These are phyloP conservation scores for Botrytis paeoniae DNA, from an alignment of 2,329 filamentous ascomycete species.

Conservation along the genomic window DNA sequence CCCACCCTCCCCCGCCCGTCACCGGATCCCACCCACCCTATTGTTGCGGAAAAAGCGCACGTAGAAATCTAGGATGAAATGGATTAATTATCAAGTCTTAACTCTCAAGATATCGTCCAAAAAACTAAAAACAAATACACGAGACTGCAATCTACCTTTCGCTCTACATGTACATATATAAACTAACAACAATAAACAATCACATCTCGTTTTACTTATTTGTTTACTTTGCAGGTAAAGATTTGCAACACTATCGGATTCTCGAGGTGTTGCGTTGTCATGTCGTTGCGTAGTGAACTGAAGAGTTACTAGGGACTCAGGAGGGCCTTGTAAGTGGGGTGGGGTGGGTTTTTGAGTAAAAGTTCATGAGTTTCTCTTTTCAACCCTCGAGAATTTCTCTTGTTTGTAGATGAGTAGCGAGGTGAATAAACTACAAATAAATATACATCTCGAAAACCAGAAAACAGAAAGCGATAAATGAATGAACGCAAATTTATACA, in stretches of 20 bases:
- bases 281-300: neutral
- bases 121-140: too few relatives aligned
- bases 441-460: neutral
- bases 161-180: too few relatives aligned
- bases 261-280: neutral
- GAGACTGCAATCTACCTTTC: too few relatives aligned
- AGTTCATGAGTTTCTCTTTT: too few relatives aligned
- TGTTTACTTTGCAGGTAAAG: neutral
- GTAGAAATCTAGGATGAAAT: slow-evolving; percentile 7
- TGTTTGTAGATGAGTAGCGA: neutral
- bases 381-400: neutral
- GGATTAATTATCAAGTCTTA: too few relatives aligned
- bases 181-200: too few relatives aligned
- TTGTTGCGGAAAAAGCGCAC: slow-evolving; percentile 17
- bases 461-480: neutral
- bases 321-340: neutral
- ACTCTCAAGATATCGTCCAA: too few relatives aligned
- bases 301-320: neutral
- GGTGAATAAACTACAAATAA: too few relatives aligned
- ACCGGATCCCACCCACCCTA: too few relatives aligned
- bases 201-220: neutral
- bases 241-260: neutral
- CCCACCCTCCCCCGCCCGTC: too few relatives aligned
- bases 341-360: too few relatives aligned
- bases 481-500: neutral